Evolutionary conservation across 2,329 filamentous ascomycete species (phyloP), one percentile per base, ranked within the genome.

Genomic region (Trichoderma koningiopsis): DNA sequence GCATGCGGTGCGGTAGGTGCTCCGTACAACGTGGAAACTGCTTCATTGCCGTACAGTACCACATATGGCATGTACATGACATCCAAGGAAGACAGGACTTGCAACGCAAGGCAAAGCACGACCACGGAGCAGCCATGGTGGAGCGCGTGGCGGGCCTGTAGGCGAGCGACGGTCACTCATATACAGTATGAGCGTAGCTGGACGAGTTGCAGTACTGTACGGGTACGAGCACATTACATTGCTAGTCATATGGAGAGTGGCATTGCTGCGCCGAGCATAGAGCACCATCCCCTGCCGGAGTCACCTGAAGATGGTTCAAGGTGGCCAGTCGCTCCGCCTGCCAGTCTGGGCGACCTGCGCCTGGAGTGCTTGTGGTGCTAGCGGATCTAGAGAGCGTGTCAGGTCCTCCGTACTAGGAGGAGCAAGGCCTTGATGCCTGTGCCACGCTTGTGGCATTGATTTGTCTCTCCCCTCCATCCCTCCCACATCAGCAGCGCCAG

Each of bases 261-360:
- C 22, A 31, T 37, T 47, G 64, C 55, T 31, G 49, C 37, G 56
- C 64, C 64, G 35, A 52, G 68, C 57, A 63, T 58, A 33, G 64
- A 43, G 68, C 53, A 33, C 13, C 22, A 13, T 49, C 60, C 60
- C 55, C 68, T 66, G 63, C 29, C 59, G 60, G 53, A 65, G 68
- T 69, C 68, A 69, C 68, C 68, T 69, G 67, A 69, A 69, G 58
- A 52, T 49, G 67, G 67, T 63, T 66, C 63, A 47, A 63, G 40
- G 49, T 61, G 56, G 57, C 57, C 65, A 43, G 56, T 61, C 56
- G 27, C 27, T 49, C 58, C 40, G 58, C 52, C 67, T 62, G 37
- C 67, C 52, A 35, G 27, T 58, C 63, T 58, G 63, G 63, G 62
- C 53, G n/a, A 33, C 33, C 52, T 65, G 62, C 33, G 27, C 62